A percentile compares a stretch with the other conserved stretches of the same genome.
phyloP scores from a whole-genome alignment of 176 grass and related monocot genomes.

The Carex cristatella region DNA sequence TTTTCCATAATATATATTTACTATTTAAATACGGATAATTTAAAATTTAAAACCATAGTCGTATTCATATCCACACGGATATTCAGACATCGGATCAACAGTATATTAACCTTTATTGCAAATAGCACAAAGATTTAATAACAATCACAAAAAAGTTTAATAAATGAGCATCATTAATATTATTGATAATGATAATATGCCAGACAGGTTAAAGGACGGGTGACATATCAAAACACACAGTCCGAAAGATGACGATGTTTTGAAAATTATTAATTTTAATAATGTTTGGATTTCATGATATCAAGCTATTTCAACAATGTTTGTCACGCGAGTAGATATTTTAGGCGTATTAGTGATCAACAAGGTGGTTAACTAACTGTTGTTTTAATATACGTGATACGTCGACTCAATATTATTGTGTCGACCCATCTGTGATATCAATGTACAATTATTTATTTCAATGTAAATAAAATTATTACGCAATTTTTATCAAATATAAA shows the following conservation, averaged over 20 bases:
- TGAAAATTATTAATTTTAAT: background rate
- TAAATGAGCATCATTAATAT: background rate
- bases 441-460: too few relatives aligned
- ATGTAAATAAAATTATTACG: too few relatives aligned
- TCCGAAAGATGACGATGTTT: background rate
- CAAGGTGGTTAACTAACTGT: background rate
- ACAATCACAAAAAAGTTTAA: background rate
- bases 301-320: background rate
- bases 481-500: too few relatives aligned
- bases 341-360: background rate
- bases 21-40: too few relatives aligned
- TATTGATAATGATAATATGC: background rate
- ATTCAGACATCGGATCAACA: background rate
- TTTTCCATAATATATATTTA: too few relatives aligned
- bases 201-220: background rate
- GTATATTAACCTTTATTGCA: background rate
- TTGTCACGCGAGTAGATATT: background rate
- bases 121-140: background rate
- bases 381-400: background rate
- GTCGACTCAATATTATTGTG: too few relatives aligned
- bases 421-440: too few relatives aligned
- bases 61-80: too few relatives aligned
- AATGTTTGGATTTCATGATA: background rate
- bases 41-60: too few relatives aligned
- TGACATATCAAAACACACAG: background rate